Percentiles rank a stretch among this genome's conserved stretches.
Evolutionary conservation across 129 eudicot genomes (phyloP).

Genomic region (Centella asiatica): DNA sequence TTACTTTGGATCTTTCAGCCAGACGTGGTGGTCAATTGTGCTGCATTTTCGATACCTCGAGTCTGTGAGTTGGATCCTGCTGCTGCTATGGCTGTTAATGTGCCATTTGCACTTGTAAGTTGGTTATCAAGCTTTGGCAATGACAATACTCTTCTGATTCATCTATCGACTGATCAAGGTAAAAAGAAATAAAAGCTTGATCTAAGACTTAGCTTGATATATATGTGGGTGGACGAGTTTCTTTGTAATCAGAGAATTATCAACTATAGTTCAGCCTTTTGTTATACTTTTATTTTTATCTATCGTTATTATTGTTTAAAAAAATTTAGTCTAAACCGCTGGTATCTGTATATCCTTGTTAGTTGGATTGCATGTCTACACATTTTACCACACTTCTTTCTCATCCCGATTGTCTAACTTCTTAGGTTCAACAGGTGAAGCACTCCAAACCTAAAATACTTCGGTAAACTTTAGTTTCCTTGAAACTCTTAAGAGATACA

Average conservation of each 20-base stretch:
- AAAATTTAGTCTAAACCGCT: too few species aligned
- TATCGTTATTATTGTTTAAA: too few species aligned
- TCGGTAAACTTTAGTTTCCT: too few species aligned
- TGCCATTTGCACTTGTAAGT: conserved; percentile 66
- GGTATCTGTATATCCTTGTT: too few species aligned
- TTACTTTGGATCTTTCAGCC: conserved; percentile 43
- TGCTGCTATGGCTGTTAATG: conserved; percentile 65
- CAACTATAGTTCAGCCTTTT: too few species aligned
- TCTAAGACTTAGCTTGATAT: too few species aligned
- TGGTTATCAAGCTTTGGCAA: conserved; percentile 60
- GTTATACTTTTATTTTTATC: too few species aligned
- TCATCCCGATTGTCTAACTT: conserved; percentile 1
- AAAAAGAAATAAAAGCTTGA: background rate
- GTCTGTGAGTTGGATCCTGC: conserved; percentile 67
- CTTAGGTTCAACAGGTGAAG: conserved; percentile 8
- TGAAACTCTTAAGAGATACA: background rate
- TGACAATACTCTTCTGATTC: conserved; percentile 52
- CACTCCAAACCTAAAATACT: background rate
- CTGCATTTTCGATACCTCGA: conserved; percentile 77
- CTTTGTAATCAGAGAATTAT: too few species aligned
- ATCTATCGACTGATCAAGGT: conserved; percentile 96
- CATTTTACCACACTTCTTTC: background rate
- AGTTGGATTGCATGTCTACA: background rate
- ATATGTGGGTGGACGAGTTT: too few species aligned
- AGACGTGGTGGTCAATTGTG: conserved; percentile 83